Conservation (phyloP, 495 filamentous ascomycete species). For the Baudoinia panamericana region DNA sequence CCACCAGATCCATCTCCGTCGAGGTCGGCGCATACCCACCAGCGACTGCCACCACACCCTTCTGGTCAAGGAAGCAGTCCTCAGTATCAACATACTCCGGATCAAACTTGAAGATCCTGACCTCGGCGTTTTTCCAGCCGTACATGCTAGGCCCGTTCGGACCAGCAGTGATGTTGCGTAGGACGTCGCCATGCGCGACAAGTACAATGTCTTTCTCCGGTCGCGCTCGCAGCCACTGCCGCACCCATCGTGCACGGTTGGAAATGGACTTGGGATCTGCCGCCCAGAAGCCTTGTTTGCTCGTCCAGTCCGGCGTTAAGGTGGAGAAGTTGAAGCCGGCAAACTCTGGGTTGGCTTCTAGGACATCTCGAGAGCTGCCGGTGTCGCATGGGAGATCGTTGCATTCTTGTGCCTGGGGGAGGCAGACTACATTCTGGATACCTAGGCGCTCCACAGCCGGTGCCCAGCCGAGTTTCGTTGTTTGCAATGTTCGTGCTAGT, state of each 20-base stretch:
- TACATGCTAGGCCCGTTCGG: slow-evolving; percentile 2
- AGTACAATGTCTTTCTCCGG: slow-evolving; percentile 17
- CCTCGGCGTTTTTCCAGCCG: slow-evolving; percentile 16
- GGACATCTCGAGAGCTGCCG: slow-evolving; percentile 1
- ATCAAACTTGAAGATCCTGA: slow-evolving; percentile 10
- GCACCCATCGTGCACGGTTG: slow-evolving; percentile 10
- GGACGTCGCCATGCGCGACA: slow-evolving; percentile 18
- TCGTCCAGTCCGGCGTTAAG: slow-evolving; percentile 15
- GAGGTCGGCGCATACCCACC: slow-evolving; percentile 14
- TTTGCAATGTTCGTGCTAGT: slow-evolving; percentile 14
- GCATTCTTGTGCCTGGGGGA: slow-evolving; percentile 19
- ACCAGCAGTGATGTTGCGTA: slow-evolving; percentile 7
- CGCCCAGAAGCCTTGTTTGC: slow-evolving; percentile 14
- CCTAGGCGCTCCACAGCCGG: slow-evolving; percentile 13
- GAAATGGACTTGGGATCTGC: slow-evolving; percentile 1
- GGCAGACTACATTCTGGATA: slow-evolving; percentile 4
- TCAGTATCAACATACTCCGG: slow-evolving; percentile 2
- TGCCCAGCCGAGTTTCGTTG: slow-evolving; percentile 11
- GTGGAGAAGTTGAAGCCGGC: slow-evolving; percentile 7
- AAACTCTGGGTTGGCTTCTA: slow-evolving; percentile 14
- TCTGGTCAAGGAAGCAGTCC: slow-evolving; percentile 11
- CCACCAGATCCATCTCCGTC: slow-evolving; percentile 13
- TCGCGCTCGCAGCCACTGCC: slow-evolving; percentile 12
- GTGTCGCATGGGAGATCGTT: slow-evolving; percentile 21
- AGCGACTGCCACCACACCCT: slow-evolving; percentile 10